These are phyloP conservation scores for Ophiostoma sp. DNA, from an alignment of 2,329 filamentous ascomycete genomes.

Conservation along the genomic window DNA sequence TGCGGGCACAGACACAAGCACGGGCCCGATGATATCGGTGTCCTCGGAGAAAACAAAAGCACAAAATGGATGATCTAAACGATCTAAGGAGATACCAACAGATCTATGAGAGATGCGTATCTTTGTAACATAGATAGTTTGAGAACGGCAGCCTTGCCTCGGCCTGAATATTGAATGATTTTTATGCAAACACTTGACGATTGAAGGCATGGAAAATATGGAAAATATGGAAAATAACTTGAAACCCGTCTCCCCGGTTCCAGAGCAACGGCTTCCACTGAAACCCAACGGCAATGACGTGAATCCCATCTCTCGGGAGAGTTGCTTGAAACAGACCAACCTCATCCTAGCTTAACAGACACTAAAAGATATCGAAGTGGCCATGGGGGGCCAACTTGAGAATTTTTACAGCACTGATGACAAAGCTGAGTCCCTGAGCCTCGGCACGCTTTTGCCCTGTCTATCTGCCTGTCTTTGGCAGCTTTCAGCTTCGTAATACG, in stretches of 20 bases:
- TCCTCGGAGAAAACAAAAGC: not conserved
- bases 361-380: not conserved
- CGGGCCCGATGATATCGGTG: not conserved
- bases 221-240: not conserved
- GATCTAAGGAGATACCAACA: not conserved
- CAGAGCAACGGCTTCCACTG: not conserved
- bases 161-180: not conserved
- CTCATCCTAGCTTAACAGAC: not conserved
- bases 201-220: not conserved
- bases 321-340: not conserved
- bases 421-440: not conserved
- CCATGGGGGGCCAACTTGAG: not conserved
- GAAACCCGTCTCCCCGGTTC: not conserved
- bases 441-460: conserved; percentile 8
- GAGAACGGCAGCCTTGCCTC: conserved; percentile 3
- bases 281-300: conserved; percentile 1
- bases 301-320: not conserved
- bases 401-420: not conserved
- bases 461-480: not conserved
- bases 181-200: not conserved
- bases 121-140: not conserved
- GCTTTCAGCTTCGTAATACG: not conserved
- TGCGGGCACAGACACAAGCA: not conserved
- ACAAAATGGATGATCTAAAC: too few relatives aligned
- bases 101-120: not conserved